Evolutionary conservation across 2,329 filamentous ascomycete genomes (phyloP).

Genomic region (Chalaropsis thielavioides): DNA sequence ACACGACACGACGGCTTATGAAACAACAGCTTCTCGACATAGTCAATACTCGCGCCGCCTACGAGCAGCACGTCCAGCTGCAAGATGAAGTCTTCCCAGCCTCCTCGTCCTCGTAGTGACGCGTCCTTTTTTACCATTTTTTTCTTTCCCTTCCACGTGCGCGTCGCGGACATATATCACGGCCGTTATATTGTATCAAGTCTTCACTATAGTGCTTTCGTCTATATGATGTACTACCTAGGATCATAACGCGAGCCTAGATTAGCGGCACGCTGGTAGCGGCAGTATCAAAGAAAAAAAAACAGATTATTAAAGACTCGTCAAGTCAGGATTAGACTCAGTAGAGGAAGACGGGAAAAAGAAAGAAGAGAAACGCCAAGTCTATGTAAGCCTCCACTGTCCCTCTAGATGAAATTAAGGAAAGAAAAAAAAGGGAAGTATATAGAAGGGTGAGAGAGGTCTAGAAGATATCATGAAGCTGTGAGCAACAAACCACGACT

Average conservation of each 20-base stretch:
- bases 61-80: too few relatives aligned
- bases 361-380: not conserved
- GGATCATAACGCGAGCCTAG: not conserved
- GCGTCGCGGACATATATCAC: not conserved
- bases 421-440: not conserved
- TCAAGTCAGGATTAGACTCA: not conserved
- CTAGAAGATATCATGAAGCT: constrained; percentile 2
- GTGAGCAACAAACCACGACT: not conserved
- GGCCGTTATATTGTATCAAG: not conserved
- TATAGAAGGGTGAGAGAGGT: not conserved
- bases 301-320: not conserved
- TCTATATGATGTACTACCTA: not conserved
- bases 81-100: not conserved
- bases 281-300: not conserved
- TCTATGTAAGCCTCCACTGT: not conserved
- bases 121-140: not conserved
- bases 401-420: not conserved
- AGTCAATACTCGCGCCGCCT: too few relatives aligned
- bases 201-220: not conserved
- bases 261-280: not conserved
- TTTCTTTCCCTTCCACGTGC: not conserved
- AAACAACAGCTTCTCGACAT: too few relatives aligned
- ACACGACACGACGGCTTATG: not conserved
- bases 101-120: not conserved
- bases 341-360: not conserved